phyloP scores from a whole-genome alignment of 1,139 yeast genomes.

The Suhomyces choctaworum region DNA sequence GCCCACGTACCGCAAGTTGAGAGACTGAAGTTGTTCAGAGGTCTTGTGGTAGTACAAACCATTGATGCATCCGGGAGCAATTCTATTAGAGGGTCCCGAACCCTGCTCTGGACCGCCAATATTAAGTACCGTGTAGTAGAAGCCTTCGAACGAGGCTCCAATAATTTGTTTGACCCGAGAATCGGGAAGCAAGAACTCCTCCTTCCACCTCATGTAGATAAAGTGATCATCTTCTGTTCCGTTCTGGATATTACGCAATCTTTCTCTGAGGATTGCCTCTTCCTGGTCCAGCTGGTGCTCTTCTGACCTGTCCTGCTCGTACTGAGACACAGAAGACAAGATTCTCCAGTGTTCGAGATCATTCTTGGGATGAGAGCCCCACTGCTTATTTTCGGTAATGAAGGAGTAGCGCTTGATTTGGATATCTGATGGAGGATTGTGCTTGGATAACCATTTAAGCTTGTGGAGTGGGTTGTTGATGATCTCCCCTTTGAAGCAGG shows the following conservation, averaged over 20 bases:
- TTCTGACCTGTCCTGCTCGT: slow-evolving; percentile 12
- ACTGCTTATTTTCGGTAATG: slow-evolving; percentile 41
- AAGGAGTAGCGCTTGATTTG: slow-evolving; percentile 36
- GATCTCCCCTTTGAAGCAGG: slow-evolving; percentile 86
- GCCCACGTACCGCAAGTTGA: slow-evolving; percentile 37
- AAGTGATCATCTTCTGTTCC: slow-evolving; percentile 40
- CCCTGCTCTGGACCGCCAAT: slow-evolving; percentile 45
- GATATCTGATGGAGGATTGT: slow-evolving; percentile 28
- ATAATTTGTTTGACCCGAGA: slow-evolving; percentile 62
- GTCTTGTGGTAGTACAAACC: slow-evolving; percentile 81
- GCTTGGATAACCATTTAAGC: slow-evolving; percentile 23
- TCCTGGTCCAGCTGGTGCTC: slow-evolving; percentile 26
- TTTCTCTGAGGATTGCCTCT: slow-evolving; percentile 15
- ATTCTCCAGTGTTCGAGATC: slow-evolving; percentile 88
- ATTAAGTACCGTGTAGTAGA: slow-evolving; percentile 82
- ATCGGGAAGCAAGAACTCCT: slow-evolving; percentile 81
- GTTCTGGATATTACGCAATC: slow-evolving; percentile 32
- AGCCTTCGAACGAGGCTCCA: slow-evolving; percentile 92
- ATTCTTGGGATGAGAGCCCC: slow-evolving; percentile 67
- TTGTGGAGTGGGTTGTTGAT: slow-evolving; percentile 54
- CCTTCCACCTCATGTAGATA: slow-evolving; percentile 95
- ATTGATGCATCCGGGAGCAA: slow-evolving; percentile 57
- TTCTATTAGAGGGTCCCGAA: slow-evolving; percentile 10
- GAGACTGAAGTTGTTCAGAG: slow-evolving; percentile 71
- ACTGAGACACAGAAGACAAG: slow-evolving; percentile 49